Evolutionary conservation across 495 filamentous ascomycete species (phyloP), one percentile per base, ranked within the genome.

Genomic region (Glonium stellatum): DNA sequence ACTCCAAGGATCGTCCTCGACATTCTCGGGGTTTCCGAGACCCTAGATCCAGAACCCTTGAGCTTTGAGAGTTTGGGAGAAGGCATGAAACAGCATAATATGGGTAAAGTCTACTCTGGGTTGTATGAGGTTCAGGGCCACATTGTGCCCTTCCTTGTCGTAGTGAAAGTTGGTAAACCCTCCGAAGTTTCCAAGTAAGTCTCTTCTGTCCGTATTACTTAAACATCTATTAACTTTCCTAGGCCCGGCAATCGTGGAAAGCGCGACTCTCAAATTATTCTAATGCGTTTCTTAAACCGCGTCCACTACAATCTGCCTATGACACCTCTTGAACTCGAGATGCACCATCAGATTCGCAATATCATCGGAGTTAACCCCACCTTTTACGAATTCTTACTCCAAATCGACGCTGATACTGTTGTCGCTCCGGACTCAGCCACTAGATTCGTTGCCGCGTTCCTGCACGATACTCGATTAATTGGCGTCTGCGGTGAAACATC

Each of bases 291-390:
- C 84, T 79, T 99, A 66, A 97, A 97, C 79, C 87, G 93, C 54
- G 88, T 99, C 48, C 93, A 97, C 73, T 95, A 99, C 78, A 95
- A 96, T 71, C 75, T 89, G 42, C 78, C 95, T 15, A 99, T 99
- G 93, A 93, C 83, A 66, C 93, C 93, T 22, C 81, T 99, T 62
- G 95, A 99, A 72, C 80, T 99, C 41, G 93, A 99, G 71, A 97
- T 99, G 85, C 89, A 95, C 72, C 93, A 99, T 69, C 95, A 99
- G 69, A 97, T 99, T 67, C 87, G 90, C 52, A 99, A 99, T 72
- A 92, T 99, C 67, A 99, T 99, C 63, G 93, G 93, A 54, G 93
- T 99, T 61, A 96, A 99, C 72, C 93, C 93, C 0, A 93, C 88
- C 25, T 96, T 99, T 71, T 99, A 99, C 76, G 93, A 99, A 70